Base-by-base conservation (phyloP, 2,329 filamentous ascomycete species). In the Ramularia collo-cygni region DNA sequence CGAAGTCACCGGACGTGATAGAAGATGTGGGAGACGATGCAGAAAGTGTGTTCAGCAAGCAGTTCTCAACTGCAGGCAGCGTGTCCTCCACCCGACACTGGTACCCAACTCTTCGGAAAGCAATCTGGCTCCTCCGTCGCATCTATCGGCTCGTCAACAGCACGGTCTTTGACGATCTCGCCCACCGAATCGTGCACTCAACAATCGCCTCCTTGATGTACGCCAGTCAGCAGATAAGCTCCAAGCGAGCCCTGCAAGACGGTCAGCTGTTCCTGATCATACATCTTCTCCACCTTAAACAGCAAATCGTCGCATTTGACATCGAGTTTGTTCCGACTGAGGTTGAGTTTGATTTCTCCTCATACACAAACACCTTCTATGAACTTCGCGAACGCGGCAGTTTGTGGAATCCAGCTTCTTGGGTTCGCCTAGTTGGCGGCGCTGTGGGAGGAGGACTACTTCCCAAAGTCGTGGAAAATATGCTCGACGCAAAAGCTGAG, bases 231-330 rank as follows among this genome's bases (percentile, higher is more conserved):
- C 58, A 56, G 35, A 82, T 94, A 51, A 75, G 79, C 40, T 74
- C 74, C 26, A 78, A 77, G 40, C 70, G 74, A n/a, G 68, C 68
- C 59, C 74, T 76, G 2, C 74, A 81, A 5, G 88, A 96, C 59
- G 77, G 84, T 0, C 85, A 95, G 52, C 74, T 98, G 4, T 98
- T 98, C 64, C 81, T 95, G 57, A 82, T 98, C 54, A 92, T 90
- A 54, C 95, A 98, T 60, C 75, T 98, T 2, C 81, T 98, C 35
- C 82, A 95, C 35, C 76, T 98, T 37, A 96, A 96, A 64, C 93
- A 95, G 59, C 86, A 95, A 60, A 84, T 98, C 37, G 81, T 98
- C 17, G 89, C 89, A 8, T 88, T 98, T 46, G 92, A 98, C 65
- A 95, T 98, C 51, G 89, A 83, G 58, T 83, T 75, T 53, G 75